Percentiles rank a stretch among this genome's conserved stretches.
phyloP scores from a whole-genome alignment of 2,329 filamentous ascomycete genomes.

The Ophioceras dolichostomum region DNA sequence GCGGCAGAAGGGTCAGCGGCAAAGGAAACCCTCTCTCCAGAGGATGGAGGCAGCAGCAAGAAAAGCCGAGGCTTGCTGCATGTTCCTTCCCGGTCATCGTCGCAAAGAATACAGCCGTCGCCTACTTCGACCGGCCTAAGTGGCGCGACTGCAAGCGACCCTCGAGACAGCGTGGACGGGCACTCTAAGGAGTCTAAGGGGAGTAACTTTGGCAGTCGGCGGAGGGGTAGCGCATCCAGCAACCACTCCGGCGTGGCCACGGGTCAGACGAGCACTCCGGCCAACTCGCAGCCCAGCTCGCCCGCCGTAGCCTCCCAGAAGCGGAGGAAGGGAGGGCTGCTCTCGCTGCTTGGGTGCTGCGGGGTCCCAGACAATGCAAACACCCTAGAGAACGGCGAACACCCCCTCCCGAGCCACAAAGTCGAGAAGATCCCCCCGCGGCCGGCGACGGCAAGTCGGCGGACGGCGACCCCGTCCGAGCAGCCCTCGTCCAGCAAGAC shows the following conservation, averaged over 20 bases:
- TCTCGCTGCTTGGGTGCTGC: conserved; percentile 56
- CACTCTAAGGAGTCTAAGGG: conserved; percentile 54
- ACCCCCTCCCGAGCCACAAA: conserved; percentile 41
- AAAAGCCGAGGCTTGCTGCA: conserved; percentile 40
- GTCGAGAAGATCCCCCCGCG: conserved; percentile 42
- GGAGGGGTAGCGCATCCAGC: conserved; percentile 58
- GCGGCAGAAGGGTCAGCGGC: conserved; percentile 29
- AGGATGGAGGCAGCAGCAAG: conserved; percentile 29
- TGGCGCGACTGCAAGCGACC: conserved; percentile 45
- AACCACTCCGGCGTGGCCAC: conserved; percentile 45
- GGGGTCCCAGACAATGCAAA: conserved; percentile 48
- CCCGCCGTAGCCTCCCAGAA: conserved; percentile 34
- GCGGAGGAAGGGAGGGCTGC: conserved; percentile 43
- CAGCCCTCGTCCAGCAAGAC: conserved; percentile 27
- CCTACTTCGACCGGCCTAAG: conserved; percentile 47
- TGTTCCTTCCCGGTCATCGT: conserved; percentile 51
- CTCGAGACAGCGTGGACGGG: conserved; percentile 49
- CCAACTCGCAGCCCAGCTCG: conserved; percentile 38
- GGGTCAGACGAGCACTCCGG: conserved; percentile 35
- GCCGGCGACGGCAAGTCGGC: conserved; percentile 40
- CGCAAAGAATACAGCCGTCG: conserved; percentile 46
- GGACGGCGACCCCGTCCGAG: conserved; percentile 39
- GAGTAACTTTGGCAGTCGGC: conserved; percentile 49
- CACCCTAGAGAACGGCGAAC: conserved; percentile 36
- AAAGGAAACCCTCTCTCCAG: conserved; percentile 25